Evolutionary conservation across 1,139 yeast species (phyloP).

Genomic region (Scheffersomyces segobiensis): DNA sequence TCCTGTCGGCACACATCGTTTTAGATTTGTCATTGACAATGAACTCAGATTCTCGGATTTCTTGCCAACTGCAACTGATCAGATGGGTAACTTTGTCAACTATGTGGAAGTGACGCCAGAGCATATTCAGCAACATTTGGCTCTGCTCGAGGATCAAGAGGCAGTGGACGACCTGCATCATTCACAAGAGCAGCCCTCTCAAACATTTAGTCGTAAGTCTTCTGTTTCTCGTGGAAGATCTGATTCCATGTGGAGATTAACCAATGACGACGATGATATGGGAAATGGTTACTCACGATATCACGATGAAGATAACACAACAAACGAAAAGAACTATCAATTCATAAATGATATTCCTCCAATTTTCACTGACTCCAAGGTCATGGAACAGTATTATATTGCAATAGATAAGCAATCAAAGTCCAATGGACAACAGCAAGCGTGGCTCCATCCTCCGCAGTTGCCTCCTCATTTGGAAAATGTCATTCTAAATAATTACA

Average conservation of each 20-base stretch:
- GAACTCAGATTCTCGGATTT: conserved; percentile 48
- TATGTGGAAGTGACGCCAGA: conserved; percentile 51
- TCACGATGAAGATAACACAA: conserved; percentile 47
- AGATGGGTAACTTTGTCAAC: conserved; percentile 52
- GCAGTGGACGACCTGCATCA: conserved; percentile 11
- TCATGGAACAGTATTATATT: conserved; percentile 61
- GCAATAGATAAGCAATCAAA: conserved; percentile 73
- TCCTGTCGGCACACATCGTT: conserved; percentile 50
- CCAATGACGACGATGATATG: conserved; percentile 74
- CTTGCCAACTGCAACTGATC: conserved; percentile 52
- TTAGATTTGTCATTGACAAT: conserved; percentile 49
- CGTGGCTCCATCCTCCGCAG: conserved; percentile 66
- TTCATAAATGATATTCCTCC: conserved; percentile 82
- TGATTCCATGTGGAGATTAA: conserved; percentile 58
- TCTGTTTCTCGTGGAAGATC: conserved; percentile 33
- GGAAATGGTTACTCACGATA: conserved; percentile 79
- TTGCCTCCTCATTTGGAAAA: conserved; percentile 51
- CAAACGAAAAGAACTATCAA: conserved; percentile 25
- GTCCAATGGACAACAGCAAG: conserved; percentile 62
- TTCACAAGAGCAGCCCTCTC: conserved; percentile 7
- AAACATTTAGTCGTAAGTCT: conserved; percentile 13
- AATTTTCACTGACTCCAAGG: conserved; percentile 77
- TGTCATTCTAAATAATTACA: conserved; percentile 48
- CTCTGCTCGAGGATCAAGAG: conserved; percentile 11
- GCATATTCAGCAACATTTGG: conserved; percentile 30